These are phyloP conservation scores for Priceomyces castillae DNA, from an alignment of 805 yeast genomes.

Conservation along the genomic window DNA sequence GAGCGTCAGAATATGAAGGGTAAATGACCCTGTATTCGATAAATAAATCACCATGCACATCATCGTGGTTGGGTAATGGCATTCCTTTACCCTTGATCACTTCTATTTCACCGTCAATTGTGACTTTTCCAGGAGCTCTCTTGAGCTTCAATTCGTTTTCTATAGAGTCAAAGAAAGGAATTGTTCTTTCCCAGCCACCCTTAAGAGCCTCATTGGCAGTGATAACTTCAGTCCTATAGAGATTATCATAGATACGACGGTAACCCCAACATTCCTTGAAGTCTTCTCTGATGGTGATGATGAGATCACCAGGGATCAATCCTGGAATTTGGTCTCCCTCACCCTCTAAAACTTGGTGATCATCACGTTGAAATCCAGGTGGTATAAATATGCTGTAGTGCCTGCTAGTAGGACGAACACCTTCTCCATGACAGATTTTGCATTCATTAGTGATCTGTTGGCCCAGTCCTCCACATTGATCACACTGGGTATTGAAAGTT, in stretches of 20 bases:
- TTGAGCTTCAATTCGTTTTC: slow-evolving; percentile 44
- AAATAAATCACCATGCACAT: slow-evolving; percentile 47
- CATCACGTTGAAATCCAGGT: slow-evolving; percentile 68
- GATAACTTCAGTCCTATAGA: slow-evolving; percentile 80
- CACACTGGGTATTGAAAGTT: slow-evolving; percentile 76
- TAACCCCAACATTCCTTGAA: slow-evolving; percentile 68
- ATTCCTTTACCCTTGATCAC: slow-evolving; percentile 74
- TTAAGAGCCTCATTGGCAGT: slow-evolving; percentile 64
- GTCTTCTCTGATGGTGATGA: slow-evolving; percentile 59
- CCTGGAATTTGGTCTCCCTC: slow-evolving; percentile 87
- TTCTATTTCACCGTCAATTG: slow-evolving; percentile 71
- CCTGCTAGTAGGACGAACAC: slow-evolving; percentile 56
- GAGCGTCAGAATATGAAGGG: slow-evolving; percentile 15
- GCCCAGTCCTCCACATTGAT: slow-evolving; percentile 78
- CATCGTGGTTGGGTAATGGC: slow-evolving; percentile 56
- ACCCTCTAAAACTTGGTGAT: slow-evolving; percentile 58
- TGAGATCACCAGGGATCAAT: slow-evolving; percentile 75
- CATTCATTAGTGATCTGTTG: slow-evolving; percentile 63
- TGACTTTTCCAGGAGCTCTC: slow-evolving; percentile 51
- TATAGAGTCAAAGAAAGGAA: slow-evolving; percentile 65
- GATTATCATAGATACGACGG: slow-evolving; percentile 69
- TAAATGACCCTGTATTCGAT: slow-evolving; percentile 48
- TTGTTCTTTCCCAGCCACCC: slow-evolving; percentile 78
- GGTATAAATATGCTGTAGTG: slow-evolving; percentile 58
- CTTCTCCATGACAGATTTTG: slow-evolving; percentile 64